Percentiles rank a stretch among this genome's conserved stretches.
Evolutionary conservation across 2,329 filamentous ascomycete species (phyloP).

Genomic region (Penicillium sp.): DNA sequence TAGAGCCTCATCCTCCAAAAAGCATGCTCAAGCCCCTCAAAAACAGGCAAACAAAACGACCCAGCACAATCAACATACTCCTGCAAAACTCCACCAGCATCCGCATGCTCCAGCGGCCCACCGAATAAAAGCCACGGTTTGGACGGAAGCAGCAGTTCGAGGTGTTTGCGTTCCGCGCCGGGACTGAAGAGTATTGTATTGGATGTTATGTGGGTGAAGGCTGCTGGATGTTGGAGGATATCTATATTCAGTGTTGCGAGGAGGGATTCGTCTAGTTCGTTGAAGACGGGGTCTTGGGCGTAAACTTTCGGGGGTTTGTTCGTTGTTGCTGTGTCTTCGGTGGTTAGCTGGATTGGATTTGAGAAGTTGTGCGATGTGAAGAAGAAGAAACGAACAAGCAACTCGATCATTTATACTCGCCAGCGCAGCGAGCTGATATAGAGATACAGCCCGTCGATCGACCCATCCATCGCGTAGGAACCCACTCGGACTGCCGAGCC

Average conservation of each 20-base stretch:
- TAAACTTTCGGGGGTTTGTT: slow-evolving; percentile 41
- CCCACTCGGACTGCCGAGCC: slow-evolving; percentile 42
- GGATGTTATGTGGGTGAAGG: slow-evolving; percentile 49
- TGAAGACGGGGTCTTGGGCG: slow-evolving; percentile 54
- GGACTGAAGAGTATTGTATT: slow-evolving; percentile 59
- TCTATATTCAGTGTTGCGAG: slow-evolving; percentile 36
- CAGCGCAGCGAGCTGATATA: slow-evolving; percentile 43
- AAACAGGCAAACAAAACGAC: slow-evolving; percentile 30
- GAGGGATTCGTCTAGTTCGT: slow-evolving; percentile 38
- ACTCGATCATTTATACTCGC: slow-evolving; percentile 28
- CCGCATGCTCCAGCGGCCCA: slow-evolving; percentile 40
- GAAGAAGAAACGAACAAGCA: slow-evolving; percentile 21
- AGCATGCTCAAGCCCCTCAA: slow-evolving; percentile 33
- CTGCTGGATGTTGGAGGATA: slow-evolving; percentile 49
- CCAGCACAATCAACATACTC: slow-evolving; percentile 19
- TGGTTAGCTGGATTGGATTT: too few relatives aligned
- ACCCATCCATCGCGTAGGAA: slow-evolving; percentile 43
- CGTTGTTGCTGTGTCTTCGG: background rate
- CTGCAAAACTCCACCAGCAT: slow-evolving; percentile 23
- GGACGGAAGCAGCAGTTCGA: slow-evolving; percentile 50
- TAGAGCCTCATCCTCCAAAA: slow-evolving; percentile 41
- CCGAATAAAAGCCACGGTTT: slow-evolving; percentile 58
- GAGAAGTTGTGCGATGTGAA: too few relatives aligned
- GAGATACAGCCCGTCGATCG: slow-evolving; percentile 39
- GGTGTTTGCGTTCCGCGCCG: slow-evolving; percentile 52